Conservation (phyloP, 2,329 filamentous ascomycete genomes). For the Microdochium paspali region DNA sequence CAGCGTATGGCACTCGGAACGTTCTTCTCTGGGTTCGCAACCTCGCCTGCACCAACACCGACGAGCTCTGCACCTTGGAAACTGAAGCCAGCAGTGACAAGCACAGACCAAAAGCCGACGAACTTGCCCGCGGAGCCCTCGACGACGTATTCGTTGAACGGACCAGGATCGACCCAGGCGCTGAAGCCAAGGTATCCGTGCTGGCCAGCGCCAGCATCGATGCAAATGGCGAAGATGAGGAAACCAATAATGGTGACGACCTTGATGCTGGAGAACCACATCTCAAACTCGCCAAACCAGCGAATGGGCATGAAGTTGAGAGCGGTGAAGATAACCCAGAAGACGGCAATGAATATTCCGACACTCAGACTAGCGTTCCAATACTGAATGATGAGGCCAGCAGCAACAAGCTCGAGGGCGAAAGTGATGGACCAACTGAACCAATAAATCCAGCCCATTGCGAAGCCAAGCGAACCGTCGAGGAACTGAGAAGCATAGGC, state of each 20-base stretch:
- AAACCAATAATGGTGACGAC: conserved; percentile 67
- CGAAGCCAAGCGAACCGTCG: conserved; percentile 58
- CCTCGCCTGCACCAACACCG: conserved; percentile 70
- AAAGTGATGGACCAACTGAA: conserved; percentile 66
- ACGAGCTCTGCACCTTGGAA: conserved; percentile 70
- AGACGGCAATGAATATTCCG: conserved; percentile 64
- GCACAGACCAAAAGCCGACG: conserved; percentile 59
- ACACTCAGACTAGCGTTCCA: conserved; percentile 56
- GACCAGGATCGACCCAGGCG: conserved; percentile 60
- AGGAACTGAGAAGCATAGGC: conserved; percentile 69
- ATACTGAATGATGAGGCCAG: conserved; percentile 67
- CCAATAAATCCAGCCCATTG: conserved; percentile 80
- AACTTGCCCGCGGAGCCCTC: conserved; percentile 48
- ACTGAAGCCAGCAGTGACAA: conserved; percentile 60
- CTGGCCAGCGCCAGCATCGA: conserved; percentile 61
- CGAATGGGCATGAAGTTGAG: conserved; percentile 64
- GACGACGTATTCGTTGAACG: conserved; percentile 54
- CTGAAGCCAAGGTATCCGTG: conserved; percentile 67
- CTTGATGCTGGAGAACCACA: conserved; percentile 71
- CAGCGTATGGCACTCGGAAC: conserved; percentile 65
- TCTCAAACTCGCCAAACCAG: conserved; percentile 69
- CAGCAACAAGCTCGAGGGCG: conserved; percentile 63
- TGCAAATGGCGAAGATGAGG: conserved; percentile 66
- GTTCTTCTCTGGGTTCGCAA: conserved; percentile 59
- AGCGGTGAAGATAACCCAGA: conserved; percentile 60